A percentile compares a stretch with the other conserved stretches of the same genome.
Conservation (phyloP, 768 basidiomycete species). For the Phlebiopsis gigantea region DNA sequence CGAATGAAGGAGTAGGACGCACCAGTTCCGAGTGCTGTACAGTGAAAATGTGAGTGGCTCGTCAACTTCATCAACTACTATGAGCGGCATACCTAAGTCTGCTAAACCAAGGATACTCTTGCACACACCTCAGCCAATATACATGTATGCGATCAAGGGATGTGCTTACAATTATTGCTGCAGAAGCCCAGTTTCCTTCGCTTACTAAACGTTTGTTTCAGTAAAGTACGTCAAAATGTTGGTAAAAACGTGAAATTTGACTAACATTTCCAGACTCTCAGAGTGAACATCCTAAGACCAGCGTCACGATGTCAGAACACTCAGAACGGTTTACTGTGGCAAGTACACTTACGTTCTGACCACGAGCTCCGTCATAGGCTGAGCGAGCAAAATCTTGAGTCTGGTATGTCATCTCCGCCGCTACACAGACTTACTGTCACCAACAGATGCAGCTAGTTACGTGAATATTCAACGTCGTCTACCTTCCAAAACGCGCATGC, state of each 20-base stretch:
- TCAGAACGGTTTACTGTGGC: background rate
- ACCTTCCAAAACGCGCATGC: background rate
- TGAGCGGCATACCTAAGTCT: background rate
- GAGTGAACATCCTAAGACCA: conserved; percentile 39
- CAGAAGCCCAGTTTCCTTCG: conserved; percentile 36
- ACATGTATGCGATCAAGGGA: background rate
- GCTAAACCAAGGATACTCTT: background rate
- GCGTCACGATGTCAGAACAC: background rate
- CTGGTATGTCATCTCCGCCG: background rate
- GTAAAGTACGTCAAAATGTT: too few relatives aligned
- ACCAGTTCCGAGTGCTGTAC: background rate
- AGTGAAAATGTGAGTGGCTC: background rate
- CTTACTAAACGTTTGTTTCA: conserved; percentile 42
- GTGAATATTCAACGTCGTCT: background rate
- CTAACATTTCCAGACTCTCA: conserved; percentile 46
- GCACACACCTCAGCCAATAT: background rate
- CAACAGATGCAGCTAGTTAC: conserved; percentile 43
- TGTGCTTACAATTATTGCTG: conserved; percentile 42
- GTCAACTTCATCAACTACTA: background rate
- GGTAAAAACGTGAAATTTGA: background rate
- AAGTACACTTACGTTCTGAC: conserved; percentile 8
- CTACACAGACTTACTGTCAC: conserved; percentile 42
- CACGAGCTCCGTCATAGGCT: conserved; percentile 7
- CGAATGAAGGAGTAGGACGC: background rate
- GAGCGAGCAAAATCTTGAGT: background rate